Evolutionary conservation across 2,329 filamentous ascomycete genomes (phyloP), one percentile per base, ranked within the genome.

Genomic region (Nemania abortiva): DNA sequence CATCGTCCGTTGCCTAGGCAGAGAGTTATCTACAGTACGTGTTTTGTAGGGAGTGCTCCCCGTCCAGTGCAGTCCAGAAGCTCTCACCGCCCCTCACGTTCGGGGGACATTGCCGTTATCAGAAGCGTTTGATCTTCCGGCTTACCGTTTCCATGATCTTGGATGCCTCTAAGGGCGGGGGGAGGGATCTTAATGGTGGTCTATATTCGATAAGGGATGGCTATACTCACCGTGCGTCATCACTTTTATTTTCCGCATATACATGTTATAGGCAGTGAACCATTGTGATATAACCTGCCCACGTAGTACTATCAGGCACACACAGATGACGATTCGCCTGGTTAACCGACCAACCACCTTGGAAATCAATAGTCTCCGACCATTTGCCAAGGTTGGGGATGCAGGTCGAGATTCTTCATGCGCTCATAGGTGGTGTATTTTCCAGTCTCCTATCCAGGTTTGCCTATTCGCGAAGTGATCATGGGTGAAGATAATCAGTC

Each of bases 61-160:
- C 31, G 27, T 52, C 22, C 34, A 52, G 13, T 11, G 53, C 13
- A 22, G 13, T 11, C 58, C 13, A 22, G 15, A 22, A 18, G 11
- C 20, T 6, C 13, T 45, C 62, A 22, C 37, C n/a, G 52, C 29
- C 20, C 52, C 24, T 58, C 52, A 34, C 9, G 20, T 22, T 61
- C 54, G 54, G 42, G 54, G 39, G 20, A 59, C 24, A 31, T 34
- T 45, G 18, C 55, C 58, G 45, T 59, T 66, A 52, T 37, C 54
- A 60, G 63, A 63, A 59, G 49, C 24, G 65, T 70, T 65, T 67
- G 68, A 70, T 70, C 64, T 64, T 65, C 64, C 64, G 64, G 60
- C 34, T 57, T 70, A 22, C 64, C 55, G 64, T 67, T 67, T 70
- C 60, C 60, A 70, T 50, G 39, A 53, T n/a, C 29, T 53, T 65